phyloP scores from a whole-genome alignment of 768 basidiomycete species.

The Pulveroboletus sp. region DNA sequence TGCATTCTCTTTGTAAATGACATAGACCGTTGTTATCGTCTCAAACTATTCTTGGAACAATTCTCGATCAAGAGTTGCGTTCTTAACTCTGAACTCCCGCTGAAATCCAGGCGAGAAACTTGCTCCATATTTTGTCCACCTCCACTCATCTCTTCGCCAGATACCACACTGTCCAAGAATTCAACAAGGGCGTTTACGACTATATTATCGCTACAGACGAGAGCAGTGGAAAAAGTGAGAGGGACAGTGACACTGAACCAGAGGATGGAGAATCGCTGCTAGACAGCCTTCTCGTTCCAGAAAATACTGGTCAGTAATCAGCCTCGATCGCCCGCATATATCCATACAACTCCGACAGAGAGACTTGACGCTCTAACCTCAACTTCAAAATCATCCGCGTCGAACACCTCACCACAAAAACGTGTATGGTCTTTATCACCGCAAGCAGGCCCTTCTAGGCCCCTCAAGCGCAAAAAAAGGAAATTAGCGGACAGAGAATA shows the following conservation, averaged over 20 bases:
- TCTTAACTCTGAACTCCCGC: slow-evolving; percentile 89
- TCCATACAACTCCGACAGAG: slow-evolving; percentile 36
- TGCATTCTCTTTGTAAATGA: slow-evolving; percentile 95
- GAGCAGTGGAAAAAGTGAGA: slow-evolving; percentile 50
- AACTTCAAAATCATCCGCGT: slow-evolving; percentile 7
- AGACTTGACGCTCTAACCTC: slow-evolving; percentile 32
- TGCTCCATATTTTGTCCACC: neutral
- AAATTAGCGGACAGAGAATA: slow-evolving; percentile 69
- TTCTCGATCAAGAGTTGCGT: slow-evolving; percentile 96
- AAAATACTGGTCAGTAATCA: slow-evolving; percentile 30
- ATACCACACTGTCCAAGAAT: slow-evolving; percentile 97
- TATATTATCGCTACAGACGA: slow-evolving; percentile 99
- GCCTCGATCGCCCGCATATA: slow-evolving; percentile 21
- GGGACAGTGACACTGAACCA: slow-evolving; percentile 45
- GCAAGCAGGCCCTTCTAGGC: slow-evolving; percentile 33
- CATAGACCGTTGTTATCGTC: slow-evolving; percentile 88
- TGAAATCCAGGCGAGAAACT: slow-evolving; percentile 72
- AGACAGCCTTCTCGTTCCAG: neutral
- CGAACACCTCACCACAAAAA: slow-evolving; percentile 36
- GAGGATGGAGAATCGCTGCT: slow-evolving; percentile 30
- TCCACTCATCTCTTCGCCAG: slow-evolving; percentile 34
- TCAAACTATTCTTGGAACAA: slow-evolving; percentile 97
- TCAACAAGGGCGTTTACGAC: slow-evolving; percentile 97
- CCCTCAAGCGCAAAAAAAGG: slow-evolving; percentile 49
- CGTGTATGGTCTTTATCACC: slow-evolving; percentile 54